Percentiles rank a stretch among this genome's conserved stretches.
Evolutionary conservation across 768 basidiomycete genomes (phyloP).

Genomic region (Thelephora aurantiotincta): DNA sequence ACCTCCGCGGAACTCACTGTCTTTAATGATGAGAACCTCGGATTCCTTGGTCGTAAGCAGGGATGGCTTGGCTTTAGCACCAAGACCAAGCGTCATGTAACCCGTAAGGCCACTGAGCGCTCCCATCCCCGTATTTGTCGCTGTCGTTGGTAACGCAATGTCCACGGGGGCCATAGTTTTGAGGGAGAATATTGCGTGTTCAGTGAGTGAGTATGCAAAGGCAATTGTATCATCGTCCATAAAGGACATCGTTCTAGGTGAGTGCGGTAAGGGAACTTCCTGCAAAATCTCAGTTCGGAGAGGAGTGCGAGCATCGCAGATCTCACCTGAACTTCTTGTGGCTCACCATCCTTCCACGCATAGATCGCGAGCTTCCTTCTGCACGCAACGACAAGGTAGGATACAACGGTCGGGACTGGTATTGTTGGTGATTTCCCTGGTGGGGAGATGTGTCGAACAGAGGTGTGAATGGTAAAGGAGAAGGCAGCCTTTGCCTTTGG

Average conservation of each 20-base stretch:
- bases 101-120: slow-evolving; percentile 68
- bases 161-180: slow-evolving; percentile 39
- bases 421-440: slow-evolving; percentile 16
- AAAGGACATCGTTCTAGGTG: slow-evolving; percentile 76
- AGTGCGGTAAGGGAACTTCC: slow-evolving; percentile 80
- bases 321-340: slow-evolving; percentile 54
- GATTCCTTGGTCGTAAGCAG: slow-evolving; percentile 38
- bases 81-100: slow-evolving; percentile 76
- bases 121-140: slow-evolving; percentile 45
- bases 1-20: slow-evolving; percentile 37
- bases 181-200: slow-evolving; percentile 62
- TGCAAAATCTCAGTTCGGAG: slow-evolving; percentile 16
- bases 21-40: slow-evolving; percentile 63
- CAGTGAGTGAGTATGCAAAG: slow-evolving; percentile 70
- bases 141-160: slow-evolving; percentile 19
- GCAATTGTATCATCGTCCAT: slow-evolving; percentile 44
- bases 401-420: slow-evolving; percentile 49
- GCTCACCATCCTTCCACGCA: slow-evolving; percentile 75
- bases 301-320: background rate
- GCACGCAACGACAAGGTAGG: slow-evolving; percentile 75
- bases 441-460: slow-evolving; percentile 30
- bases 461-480: slow-evolving; percentile 65
- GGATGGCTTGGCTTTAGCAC: slow-evolving; percentile 57
- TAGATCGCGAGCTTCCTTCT: slow-evolving; percentile 74
- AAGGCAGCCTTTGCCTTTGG: slow-evolving; percentile 69